These are phyloP conservation scores for Malassezia brasiliensis DNA, from an alignment of 1,284 basidiomycete species.

Conservation along the genomic window DNA sequence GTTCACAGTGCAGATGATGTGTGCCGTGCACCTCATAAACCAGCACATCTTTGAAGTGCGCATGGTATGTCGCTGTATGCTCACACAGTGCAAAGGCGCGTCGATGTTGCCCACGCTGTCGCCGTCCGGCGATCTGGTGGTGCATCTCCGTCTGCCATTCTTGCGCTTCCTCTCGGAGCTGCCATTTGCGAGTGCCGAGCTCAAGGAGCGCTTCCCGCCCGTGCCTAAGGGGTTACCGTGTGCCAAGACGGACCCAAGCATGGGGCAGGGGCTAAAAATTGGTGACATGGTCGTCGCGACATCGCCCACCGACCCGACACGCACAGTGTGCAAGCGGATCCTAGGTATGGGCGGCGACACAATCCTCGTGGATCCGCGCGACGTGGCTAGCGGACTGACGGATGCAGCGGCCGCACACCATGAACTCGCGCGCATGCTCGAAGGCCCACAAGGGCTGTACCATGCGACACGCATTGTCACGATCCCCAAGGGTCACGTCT, in stretches of 20 bases:
- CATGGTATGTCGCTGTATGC: background rate
- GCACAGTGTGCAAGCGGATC: slow-evolving; percentile 77
- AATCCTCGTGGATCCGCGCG: slow-evolving; percentile 69
- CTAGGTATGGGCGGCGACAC: slow-evolving; percentile 82
- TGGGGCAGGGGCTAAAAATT: slow-evolving; percentile 28
- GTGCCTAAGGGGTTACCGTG: slow-evolving; percentile 1
- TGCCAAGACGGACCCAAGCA: slow-evolving; percentile 25
- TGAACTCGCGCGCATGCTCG: slow-evolving; percentile 10
- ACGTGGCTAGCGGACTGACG: background rate
- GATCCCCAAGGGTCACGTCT: slow-evolving; percentile 53
- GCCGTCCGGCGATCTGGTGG: slow-evolving; percentile 27
- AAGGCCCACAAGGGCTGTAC: background rate
- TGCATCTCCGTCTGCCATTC: slow-evolving; percentile 31
- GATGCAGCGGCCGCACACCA: background rate
- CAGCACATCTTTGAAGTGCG: slow-evolving; percentile 32
- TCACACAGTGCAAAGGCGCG: slow-evolving; percentile 24
- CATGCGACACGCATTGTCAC: slow-evolving; percentile 14
- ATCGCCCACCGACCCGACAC: slow-evolving; percentile 63
- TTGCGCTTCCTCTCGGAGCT: slow-evolving; percentile 1
- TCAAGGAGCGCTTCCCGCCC: slow-evolving; percentile 1
- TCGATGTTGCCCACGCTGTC: slow-evolving; percentile 44
- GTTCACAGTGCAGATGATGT: slow-evolving; percentile 22
- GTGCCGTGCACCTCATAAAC: slow-evolving; percentile 26
- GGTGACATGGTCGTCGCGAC: slow-evolving; percentile 73
- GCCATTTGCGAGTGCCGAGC: slow-evolving; percentile 3